phyloP scores from a whole-genome alignment of 1,284 basidiomycete genomes.

The Ustilago trichophora region DNA sequence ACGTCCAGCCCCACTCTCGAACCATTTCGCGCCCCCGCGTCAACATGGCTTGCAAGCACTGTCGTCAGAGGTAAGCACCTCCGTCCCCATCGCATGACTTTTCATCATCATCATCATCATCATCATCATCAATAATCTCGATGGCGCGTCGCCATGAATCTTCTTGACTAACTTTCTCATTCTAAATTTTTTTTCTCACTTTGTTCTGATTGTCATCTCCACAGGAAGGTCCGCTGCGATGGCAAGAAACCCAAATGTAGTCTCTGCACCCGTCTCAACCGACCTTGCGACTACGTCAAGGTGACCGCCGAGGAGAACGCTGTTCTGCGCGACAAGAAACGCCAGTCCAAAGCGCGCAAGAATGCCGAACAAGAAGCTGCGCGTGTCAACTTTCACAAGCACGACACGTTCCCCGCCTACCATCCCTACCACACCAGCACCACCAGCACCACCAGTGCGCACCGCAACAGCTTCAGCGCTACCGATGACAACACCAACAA shows the following conservation, averaged over 20 bases:
- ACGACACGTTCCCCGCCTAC: constrained; percentile 22
- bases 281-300: constrained; percentile 18
- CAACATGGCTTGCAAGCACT: constrained; percentile 31
- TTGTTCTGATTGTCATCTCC: neutral
- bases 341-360: constrained; percentile 10
- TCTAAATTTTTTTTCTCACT: neutral
- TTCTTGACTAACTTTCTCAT: neutral
- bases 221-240: constrained; percentile 27
- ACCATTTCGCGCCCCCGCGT: constrained; percentile 17
- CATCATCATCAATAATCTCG: too few species aligned
- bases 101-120: too few species aligned
- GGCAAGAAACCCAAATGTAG: constrained; percentile 18
- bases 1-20: constrained; percentile 1
- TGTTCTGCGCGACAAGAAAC: constrained; percentile 23
- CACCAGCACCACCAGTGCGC: neutral
- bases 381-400: constrained; percentile 10
- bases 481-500: neutral
- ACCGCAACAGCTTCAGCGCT: constrained; percentile 7
- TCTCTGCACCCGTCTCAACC: constrained; percentile 13
- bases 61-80: constrained; percentile 20
- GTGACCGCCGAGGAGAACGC: constrained; percentile 26
- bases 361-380: constrained; percentile 11
- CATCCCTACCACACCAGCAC: constrained; percentile 12
- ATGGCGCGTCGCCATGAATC: constrained; percentile 11
- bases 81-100: too few species aligned